Evolutionary conservation across 306 rosid species (phyloP), one percentile per base, ranked within the genome.

Genomic region (Quercus bicolor): DNA sequence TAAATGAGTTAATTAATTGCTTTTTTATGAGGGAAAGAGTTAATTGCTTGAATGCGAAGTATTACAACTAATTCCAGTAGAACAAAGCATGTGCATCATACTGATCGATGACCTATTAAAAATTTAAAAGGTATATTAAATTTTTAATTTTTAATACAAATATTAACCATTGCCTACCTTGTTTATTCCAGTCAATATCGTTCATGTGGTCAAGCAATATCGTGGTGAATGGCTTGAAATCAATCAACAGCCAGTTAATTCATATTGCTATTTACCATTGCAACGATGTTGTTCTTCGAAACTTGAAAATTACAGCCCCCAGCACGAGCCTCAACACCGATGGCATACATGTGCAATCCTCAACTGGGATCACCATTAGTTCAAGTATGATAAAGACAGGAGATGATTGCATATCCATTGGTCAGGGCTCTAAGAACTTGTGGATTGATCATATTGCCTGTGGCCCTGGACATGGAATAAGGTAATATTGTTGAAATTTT

Each of bases 391-490:
- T 87, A 28, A 77, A 60, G 85, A 89, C 91, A 0, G 93, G 93
- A 29, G 93, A 89, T 76, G 91, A 89, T 61, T 89, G 93, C 76
- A 85, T 87, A 10, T 80, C 91, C 45, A 64, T 87, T 33, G 85
- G 66, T 72, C 74, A 83, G 2, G 93, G 93, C 65, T 54, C 76
- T 19, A 9, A 60, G 19, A 68, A 85, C 76, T 5, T 89, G 68
- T 87, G 88, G 88, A 75, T 87, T 21, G 85, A 86, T 3, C 80
- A 43, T 31, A 48, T 89, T 18, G 75, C 74, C 13, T 89, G 93
- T 37, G 91, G 89, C 64, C 93, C 93, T 7, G 93, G 91, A 43
- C 93, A 89, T 70, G 93, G 93, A 69, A 85, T 89, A 61, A 81
- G 84, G 73, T 69, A 69, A 11, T 53, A 10, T 4, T 23, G 29